Evolutionary conservation across 2,329 filamentous ascomycete species (phyloP), one percentile per base, ranked within the genome.

Genomic region (Coniella lustricola): DNA sequence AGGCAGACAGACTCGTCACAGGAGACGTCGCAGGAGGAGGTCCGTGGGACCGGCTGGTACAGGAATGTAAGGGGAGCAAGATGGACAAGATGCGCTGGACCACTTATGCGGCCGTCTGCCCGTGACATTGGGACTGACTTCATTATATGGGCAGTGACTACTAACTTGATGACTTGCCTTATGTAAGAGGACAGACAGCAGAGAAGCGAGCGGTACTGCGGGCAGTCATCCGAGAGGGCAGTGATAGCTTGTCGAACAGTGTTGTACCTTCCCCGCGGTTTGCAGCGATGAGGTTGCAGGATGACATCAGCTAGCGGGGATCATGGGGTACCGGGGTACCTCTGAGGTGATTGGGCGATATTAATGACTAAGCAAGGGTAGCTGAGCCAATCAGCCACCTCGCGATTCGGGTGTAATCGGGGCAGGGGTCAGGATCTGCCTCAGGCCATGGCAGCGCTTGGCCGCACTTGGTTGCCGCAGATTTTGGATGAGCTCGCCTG

Each of bases 401-500:
- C 29, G 22, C 20, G 46, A 40, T 44, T 48, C 46, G 49, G 48
- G 45, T 25, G 29, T 37, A 38, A 39, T 41, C 36, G 41, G 46
- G 38, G 32, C 17, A n/a, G 48, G 40, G 40, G 40, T 33, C 40
- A 42, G 40, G 35, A 32, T 40, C 9, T 38, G 48, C 48, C 49
- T 51, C 46, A 48, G 45, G 45, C 49, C 42, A 51, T 36, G 22
- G 36, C 36, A 20, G 18, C 42, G 44, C 36, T 44, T 44, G 13
- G 40, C 29, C 9, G 40, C 29, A 18, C 36, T 44, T 44, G 13
- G 40, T 16, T 9, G 40, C 29, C 12, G 40, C 40, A 42, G 40
- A 42, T 20, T 42, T 42, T 42, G 9, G 16, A 21, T 36, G 35
- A 52, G 50, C 50, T 49, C 38, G 13, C 21, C 18, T 31, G 25